Evolutionary conservation across 306 rosid genomes (phyloP), one percentile per base, ranked within the genome.

Genomic region (Bauhinia variegata): DNA sequence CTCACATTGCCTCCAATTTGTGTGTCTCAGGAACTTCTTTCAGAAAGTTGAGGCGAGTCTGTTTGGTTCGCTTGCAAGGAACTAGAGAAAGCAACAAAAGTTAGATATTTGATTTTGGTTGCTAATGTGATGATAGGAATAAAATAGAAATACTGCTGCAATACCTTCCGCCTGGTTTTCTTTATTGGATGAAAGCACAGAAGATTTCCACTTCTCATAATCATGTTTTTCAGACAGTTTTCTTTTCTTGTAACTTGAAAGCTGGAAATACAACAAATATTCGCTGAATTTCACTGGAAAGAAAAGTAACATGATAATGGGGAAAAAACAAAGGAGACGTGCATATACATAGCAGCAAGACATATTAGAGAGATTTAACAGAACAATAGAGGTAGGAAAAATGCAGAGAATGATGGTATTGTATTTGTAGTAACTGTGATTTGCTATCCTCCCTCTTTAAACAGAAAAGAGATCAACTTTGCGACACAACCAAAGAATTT

Each of bases 141-240:
- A 41, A 52, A 71, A 43, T 39, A 47, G 30, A 65, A 70, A 60
- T 39, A 55, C 11, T 14, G 30, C 32, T 54, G 17, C 43, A 32
- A 19, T 48, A 88, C 97, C 96, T 86, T 77, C 82, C 46, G 72
- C 60, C 58, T 75, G 86, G 79, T 51, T 87, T 76, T 79, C 47
- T 18, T 81, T 62, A 63, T 86, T 88, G 28, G 95, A 88, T 60
- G 78, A 68, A 33, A 90, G 44, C 44, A 93, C 96, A 44, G 87
- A 71, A 44, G 88, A 80, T 63, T 85, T 90, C 96, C 96, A 90
- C 37, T 87, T 74, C 67, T 83, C 83, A 44, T 88, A 89, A 30
- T 75, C 84, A 11, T 60, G 80, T 11, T 80, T 77, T 55, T 84
- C 91, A 66, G 53, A 69, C 68, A 65, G 77, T 42, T 86, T 90